These are phyloP conservation scores for Conringia planisiliqua DNA, from an alignment of 345 rosid genomes.

Conservation along the genomic window DNA sequence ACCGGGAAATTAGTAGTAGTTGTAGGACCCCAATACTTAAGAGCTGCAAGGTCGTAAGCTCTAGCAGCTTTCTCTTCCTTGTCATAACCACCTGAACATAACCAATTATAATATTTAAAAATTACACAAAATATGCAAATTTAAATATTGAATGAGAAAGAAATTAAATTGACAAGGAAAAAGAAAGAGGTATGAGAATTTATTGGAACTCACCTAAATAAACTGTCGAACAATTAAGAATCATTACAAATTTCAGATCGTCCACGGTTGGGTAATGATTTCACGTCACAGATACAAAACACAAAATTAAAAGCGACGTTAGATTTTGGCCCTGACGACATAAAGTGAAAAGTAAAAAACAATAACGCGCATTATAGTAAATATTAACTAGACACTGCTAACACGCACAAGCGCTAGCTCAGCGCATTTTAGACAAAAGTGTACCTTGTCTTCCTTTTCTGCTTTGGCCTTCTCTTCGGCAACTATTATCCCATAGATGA, in stretches of 20 bases:
- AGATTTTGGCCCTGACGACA: constrained; percentile 14
- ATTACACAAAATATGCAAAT: not conserved
- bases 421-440: constrained; percentile 25
- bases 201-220: constrained; percentile 67
- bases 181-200: not conserved
- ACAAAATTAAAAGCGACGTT: constrained; percentile 32
- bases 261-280: constrained; percentile 56
- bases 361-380: constrained; percentile 27
- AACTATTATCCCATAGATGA: constrained; percentile 92
- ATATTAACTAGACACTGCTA: not conserved
- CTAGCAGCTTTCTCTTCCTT: constrained; percentile 92
- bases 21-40: constrained; percentile 95
- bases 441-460: constrained; percentile 95
- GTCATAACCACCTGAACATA: constrained; percentile 80
- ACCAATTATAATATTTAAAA: not conserved
- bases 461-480: constrained; percentile 90
- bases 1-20: constrained; percentile 92
- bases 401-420: not conserved
- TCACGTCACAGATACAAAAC: constrained; percentile 44
- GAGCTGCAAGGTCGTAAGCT: constrained; percentile 97
- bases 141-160: not conserved
- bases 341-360: not conserved
- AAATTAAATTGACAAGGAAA: not conserved
- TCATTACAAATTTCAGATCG: constrained; percentile 25
- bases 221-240: constrained; percentile 52